These are phyloP conservation scores for Schwanniomyces polymorphus DNA, from an alignment of 805 yeast species.

Conservation along the genomic window DNA sequence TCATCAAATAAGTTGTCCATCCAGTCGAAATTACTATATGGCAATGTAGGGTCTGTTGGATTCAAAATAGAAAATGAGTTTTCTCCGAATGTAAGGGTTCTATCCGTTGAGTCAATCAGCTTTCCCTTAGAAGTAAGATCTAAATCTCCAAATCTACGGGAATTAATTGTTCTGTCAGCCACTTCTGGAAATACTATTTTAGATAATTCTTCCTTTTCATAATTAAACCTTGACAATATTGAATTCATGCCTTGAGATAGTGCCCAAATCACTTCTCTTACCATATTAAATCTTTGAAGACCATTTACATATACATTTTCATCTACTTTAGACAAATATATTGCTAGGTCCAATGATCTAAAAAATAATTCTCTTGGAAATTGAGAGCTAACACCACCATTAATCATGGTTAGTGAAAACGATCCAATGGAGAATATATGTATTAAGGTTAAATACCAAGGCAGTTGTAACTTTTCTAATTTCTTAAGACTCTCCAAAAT, in stretches of 20 bases:
- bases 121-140: not conserved
- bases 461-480: conserved; percentile 32
- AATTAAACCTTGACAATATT: not conserved
- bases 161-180: not conserved
- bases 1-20: not conserved
- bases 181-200: not conserved
- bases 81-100: not conserved
- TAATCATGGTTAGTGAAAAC: conserved; percentile 39
- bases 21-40: not conserved
- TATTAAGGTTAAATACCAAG: conserved; percentile 54
- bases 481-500: conserved; percentile 27
- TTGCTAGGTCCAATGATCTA: conserved; percentile 19
- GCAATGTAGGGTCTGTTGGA: not conserved
- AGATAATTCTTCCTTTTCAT: not conserved
- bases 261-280: conserved; percentile 61
- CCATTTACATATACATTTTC: conserved; percentile 27
- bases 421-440: conserved; percentile 46
- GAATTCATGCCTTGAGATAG: conserved; percentile 14
- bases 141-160: not conserved
- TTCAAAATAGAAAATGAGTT: not conserved
- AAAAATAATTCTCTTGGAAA: conserved; percentile 21
- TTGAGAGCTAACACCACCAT: conserved; percentile 34
- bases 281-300: conserved; percentile 47
- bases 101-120: not conserved
- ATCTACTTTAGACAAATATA: conserved; percentile 20